phyloP scores from a whole-genome alignment of 768 basidiomycete species.

The Suillus tomentosus region DNA sequence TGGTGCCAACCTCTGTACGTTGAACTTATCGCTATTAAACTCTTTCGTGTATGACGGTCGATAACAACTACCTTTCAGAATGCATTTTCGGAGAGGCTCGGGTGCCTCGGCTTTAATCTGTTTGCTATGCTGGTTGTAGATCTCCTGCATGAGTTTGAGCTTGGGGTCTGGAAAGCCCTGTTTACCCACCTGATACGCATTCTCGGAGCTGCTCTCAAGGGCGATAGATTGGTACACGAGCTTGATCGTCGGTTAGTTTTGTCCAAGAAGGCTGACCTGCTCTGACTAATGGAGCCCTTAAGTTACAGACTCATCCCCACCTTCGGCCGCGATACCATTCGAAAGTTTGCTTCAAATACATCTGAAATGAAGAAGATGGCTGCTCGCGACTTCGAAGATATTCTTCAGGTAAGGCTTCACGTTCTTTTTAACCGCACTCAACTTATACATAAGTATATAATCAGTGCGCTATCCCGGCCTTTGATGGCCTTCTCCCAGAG shows the following conservation, averaged over 20 bases:
- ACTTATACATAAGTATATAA: background rate
- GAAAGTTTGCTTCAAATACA: too few relatives aligned
- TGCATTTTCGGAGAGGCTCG: conserved; percentile 26
- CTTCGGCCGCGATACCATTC: conserved; percentile 13
- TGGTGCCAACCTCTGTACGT: too few relatives aligned
- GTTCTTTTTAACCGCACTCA: too few relatives aligned
- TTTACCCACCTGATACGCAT: conserved; percentile 32
- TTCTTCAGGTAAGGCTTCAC: too few relatives aligned
- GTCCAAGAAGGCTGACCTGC: background rate
- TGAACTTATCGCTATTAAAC: too few relatives aligned
- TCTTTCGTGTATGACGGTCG: too few relatives aligned
- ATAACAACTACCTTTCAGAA: conserved; percentile 22
- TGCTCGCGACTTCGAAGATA: too few relatives aligned
- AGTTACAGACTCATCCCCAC: conserved; percentile 27
- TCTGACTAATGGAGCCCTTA: background rate
- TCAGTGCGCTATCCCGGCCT: conserved; percentile 17
- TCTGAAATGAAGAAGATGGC: too few relatives aligned
- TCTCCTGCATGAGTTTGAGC: conserved; percentile 34
- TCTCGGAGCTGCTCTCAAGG: conserved; percentile 13
- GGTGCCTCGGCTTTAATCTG: conserved; percentile 21
- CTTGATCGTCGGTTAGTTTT: conserved; percentile 15
- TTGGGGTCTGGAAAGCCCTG: conserved; percentile 33
- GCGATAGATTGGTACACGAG: conserved; percentile 14
- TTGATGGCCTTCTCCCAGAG: conserved; percentile 15
- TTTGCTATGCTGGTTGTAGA: conserved; percentile 29